Evolutionary conservation across 2,329 filamentous ascomycete species (phyloP).

Genomic region (Hortaea werneckii): DNA sequence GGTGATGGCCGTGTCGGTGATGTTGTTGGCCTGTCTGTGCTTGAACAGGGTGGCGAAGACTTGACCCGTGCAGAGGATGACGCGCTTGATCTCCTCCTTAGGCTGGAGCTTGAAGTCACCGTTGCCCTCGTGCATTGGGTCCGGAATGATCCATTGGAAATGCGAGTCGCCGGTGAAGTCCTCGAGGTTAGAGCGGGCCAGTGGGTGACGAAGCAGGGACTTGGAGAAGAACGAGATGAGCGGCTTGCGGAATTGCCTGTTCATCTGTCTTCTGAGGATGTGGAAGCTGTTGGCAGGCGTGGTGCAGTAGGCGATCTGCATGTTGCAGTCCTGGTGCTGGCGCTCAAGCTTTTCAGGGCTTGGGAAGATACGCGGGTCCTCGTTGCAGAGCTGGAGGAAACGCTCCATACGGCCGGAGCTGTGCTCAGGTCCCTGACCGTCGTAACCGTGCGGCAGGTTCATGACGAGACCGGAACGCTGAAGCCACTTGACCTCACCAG

Average conservation of each 20-base stretch:
- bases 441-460: constrained; percentile 94
- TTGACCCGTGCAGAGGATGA: constrained; percentile 90
- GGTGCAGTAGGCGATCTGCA: constrained; percentile 98
- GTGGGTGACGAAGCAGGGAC: constrained; percentile 83
- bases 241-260: constrained; percentile 98
- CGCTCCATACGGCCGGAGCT: constrained; percentile 95
- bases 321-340: constrained; percentile 99
- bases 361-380: constrained; percentile 90
- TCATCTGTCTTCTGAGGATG: constrained; percentile 91
- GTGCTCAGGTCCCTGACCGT: constrained; percentile 96
- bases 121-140: constrained; percentile 69
- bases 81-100: constrained; percentile 80
- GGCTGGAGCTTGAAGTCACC: constrained; percentile 53
- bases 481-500: constrained; percentile 97
- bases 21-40: constrained; percentile 74
- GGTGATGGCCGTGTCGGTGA: constrained; percentile 87
- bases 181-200: constrained; percentile 80
- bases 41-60: constrained; percentile 86
- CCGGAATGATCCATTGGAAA: constrained; percentile 94
- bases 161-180: constrained; percentile 85
- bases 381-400: constrained; percentile 93
- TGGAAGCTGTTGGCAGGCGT: constrained; percentile 94
- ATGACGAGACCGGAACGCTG: constrained; percentile 94
- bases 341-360: constrained; percentile 79
- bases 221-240: constrained; percentile 98